These are phyloP conservation scores for Leishmania martiniquensis DNA, from an alignment of 208 protist genomes.

Conservation along the genomic window DNA sequence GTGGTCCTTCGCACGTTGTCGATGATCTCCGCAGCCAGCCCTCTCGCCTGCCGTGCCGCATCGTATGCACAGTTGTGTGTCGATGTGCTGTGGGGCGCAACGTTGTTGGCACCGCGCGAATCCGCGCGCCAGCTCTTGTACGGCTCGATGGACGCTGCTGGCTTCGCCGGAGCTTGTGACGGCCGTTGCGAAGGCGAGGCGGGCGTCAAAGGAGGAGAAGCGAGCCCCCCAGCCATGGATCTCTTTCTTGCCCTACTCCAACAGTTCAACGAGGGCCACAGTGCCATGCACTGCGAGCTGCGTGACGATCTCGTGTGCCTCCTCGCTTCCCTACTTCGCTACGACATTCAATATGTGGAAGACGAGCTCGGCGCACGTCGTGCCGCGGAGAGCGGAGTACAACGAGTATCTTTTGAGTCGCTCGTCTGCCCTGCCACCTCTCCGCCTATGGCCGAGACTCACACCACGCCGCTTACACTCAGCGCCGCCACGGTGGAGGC, in stretches of 20 bases:
- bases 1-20: conserved; percentile 36
- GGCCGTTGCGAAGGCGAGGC: neutral
- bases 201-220: neutral
- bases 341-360: conserved; percentile 26
- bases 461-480: conserved; percentile 24
- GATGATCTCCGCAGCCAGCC: conserved; percentile 32
- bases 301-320: conserved; percentile 68
- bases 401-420: neutral
- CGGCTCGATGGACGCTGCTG: conserved; percentile 8
- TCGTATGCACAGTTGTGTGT: conserved; percentile 48
- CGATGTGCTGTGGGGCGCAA: conserved; percentile 60
- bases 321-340: conserved; percentile 47
- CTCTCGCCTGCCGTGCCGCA: conserved; percentile 38
- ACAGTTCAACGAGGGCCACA: conserved; percentile 59
- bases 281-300: conserved; percentile 56
- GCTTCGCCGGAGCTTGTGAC: neutral
- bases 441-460: neutral
- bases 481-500: conserved; percentile 46
- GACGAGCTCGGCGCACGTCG: conserved; percentile 19
- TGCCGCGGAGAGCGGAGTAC: neutral
- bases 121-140: conserved; percentile 48
- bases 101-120: conserved; percentile 38
- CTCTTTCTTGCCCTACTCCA: conserved; percentile 60
- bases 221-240: conserved; percentile 44
- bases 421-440: neutral